Conservation (phyloP, 2,329 filamentous ascomycete species). For the Scedosporium apiospermum region DNA sequence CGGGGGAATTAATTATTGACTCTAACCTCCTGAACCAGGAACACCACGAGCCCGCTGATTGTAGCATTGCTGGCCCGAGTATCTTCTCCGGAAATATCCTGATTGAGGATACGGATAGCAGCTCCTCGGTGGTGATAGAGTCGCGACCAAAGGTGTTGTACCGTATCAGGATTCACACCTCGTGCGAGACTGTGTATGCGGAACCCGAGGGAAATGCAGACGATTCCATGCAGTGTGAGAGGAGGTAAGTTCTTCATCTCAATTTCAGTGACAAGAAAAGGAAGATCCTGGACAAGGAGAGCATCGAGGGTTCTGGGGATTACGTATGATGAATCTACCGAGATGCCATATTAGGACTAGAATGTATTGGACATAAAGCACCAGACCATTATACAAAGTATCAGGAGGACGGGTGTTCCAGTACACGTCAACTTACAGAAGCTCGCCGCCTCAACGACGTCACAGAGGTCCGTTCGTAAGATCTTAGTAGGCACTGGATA, state of each 20-base stretch:
- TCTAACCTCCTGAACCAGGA: constrained; percentile 9
- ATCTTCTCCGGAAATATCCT: constrained; percentile 8
- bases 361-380: too few relatives aligned
- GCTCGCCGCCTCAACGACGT: constrained; percentile 9
- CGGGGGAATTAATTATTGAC: background rate
- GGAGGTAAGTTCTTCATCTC: constrained; percentile 6
- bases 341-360: constrained; percentile 6
- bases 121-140: constrained; percentile 10
- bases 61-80: constrained; percentile 8
- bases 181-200: constrained; percentile 8
- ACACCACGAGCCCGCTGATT: constrained; percentile 9
- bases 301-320: constrained; percentile 17
- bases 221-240: constrained; percentile 8
- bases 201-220: constrained; percentile 8
- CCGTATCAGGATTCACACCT: constrained; percentile 5
- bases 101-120: constrained; percentile 10
- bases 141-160: constrained; percentile 5
- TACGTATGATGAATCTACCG: constrained; percentile 12
- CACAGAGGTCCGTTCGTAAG: constrained; percentile 9
- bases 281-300: constrained; percentile 13
- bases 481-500: constrained; percentile 2
- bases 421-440: constrained; percentile 7
- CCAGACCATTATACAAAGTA: too few relatives aligned
- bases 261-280: background rate
- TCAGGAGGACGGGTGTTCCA: too few relatives aligned